Base-by-base conservation (phyloP, 2,329 filamentous ascomycete genomes). In the Cercospora brassicicola region DNA sequence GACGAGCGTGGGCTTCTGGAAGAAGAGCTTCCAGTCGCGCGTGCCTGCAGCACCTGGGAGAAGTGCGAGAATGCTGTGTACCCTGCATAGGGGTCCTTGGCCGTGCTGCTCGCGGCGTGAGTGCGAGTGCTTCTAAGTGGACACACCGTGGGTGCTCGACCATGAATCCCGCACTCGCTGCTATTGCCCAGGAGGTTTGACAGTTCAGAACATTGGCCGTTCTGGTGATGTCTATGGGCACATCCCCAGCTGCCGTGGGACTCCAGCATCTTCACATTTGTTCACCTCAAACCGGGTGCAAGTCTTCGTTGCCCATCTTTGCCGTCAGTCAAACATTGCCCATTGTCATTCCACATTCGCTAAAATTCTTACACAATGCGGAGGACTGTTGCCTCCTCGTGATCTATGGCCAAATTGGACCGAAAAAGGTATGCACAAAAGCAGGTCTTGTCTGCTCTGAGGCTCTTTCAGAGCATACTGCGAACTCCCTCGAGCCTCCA, bases 401-500 rank as follows among this genome's bases (percentile, higher is more conserved):
- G 15, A 3, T 51, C 10, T 15, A 51, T 51, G 18, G 45, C 45
- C 20, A 23, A 23, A 51, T 2, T 51, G 3, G 45, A 23, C 45
- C 20, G 10, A 4, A 23, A 11, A 26, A 13, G 0, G 11, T 23
- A 51, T 51, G 10, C 45, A 23, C 18, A 51, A 23, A 11, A 26
- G 45, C 18, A 23, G 18, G 11, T 23, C 45, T 51, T 20, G 5
- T 51, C 45, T 51, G 45, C 18, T 51, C 5, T 20, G 20, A n/a
- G 13, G 11, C 53, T 33, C 15, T 8, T 42, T 69, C 59, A 89
- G 10, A 97, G 82, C 81, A 93, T 96, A 59, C 93, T 97, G 75
- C 92, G 87, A 55, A 99, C 92, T 2, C 91, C 94, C 81, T 98
- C 95, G 20, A 99, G 83, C 69, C 95, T 86, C 80, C 96, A 98